Evolutionary conservation across 805 yeast species (phyloP), one percentile per base, ranked within the genome.

Genomic region (Starmerella potacharoeniae): DNA sequence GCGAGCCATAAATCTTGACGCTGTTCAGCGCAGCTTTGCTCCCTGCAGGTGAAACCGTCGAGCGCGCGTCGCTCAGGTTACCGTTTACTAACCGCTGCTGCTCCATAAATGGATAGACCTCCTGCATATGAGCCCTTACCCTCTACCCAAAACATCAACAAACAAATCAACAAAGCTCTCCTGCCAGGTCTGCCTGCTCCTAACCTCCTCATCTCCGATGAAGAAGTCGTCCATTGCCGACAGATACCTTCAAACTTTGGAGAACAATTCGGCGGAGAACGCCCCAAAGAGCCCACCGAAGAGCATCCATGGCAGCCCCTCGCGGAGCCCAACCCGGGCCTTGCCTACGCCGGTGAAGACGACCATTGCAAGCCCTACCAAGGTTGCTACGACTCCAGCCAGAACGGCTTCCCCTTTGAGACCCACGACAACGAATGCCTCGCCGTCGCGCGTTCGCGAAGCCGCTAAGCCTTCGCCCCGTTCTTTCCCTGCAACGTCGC

Each of bases 271-370:
- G 14, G 5, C 48, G 14, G 56, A 59, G 42, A 58, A 53, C 48
- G 55, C 57, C 7, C 69, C 51, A 54, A 69, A 9, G 62, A 65
- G 44, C 56, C 63, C 53, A 40, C 66, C 51, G 65, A 68, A 42
- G 69, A 70, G 57, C 66, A 64, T 37, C 49, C 66, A 41, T 34
- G 49, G 16, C 8, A 46, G 49, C 11, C 40, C 49, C 40, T 29
- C 49, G 37, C 37, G 49, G n/a, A 46, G 49, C 40, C 49, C 49
- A 14, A 46, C 13, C 6, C 39, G 49, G 9, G 49, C 37, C 30
- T 13, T 46, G 30, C 49, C 49, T 3, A 33, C 49, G 37, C 49
- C 49, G 40, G 16, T 6, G 2, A 46, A 46, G 40, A 17, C 40
- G 33, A 29, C 36, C n/a, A 33, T 10, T 36, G 29, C 11, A 28